Percentiles rank a stretch among this genome's conserved stretches.
Conservation (phyloP, 495 filamentous ascomycete species). For the Podospora pseudopauciseta region DNA sequence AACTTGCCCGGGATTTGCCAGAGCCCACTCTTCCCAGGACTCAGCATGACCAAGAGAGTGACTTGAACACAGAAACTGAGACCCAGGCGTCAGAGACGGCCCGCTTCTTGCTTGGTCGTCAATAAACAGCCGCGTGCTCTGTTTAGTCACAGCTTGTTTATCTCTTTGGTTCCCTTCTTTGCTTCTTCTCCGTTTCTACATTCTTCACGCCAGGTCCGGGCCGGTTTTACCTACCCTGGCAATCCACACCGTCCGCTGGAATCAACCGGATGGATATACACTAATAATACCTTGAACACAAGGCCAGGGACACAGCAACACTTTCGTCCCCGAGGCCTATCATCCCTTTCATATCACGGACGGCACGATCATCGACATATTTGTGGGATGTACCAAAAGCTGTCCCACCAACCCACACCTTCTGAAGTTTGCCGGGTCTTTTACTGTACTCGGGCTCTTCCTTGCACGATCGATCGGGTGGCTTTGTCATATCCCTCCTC, state of each 20-base stretch:
- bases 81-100: slow-evolving; percentile 9
- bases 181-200: neutral
- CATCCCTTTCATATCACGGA: neutral
- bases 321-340: neutral
- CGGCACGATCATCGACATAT: neutral
- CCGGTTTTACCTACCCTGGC: neutral
- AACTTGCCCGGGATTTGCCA: neutral
- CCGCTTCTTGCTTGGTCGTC: slow-evolving; percentile 17
- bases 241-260: neutral
- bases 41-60: neutral
- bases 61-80: slow-evolving; percentile 3
- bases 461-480: neutral
- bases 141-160: neutral
- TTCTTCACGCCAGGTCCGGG: neutral
- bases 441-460: neutral
- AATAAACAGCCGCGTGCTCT: neutral
- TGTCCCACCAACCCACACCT: neutral
- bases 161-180: neutral
- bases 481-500: neutral
- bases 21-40: slow-evolving; percentile 4
- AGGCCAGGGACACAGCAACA: neutral
- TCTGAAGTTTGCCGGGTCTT: neutral
- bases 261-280: neutral
- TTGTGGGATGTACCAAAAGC: neutral
- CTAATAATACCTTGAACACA: neutral